phyloP scores from a whole-genome alignment of 202 grass and related monocot genomes.

The Dendrocalamus latiflorus region DNA sequence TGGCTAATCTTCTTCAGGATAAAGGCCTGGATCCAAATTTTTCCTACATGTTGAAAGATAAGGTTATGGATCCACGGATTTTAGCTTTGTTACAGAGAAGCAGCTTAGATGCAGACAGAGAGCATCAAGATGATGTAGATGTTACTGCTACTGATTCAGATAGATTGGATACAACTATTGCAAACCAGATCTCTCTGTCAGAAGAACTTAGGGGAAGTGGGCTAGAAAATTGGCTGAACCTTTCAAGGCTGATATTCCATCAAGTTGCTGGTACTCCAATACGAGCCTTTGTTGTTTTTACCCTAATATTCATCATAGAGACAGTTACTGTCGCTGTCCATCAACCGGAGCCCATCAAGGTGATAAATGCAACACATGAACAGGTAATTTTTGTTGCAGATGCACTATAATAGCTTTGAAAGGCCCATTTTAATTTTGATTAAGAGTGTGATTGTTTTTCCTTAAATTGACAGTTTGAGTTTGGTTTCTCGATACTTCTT shows the following conservation, averaged over 20 bases:
- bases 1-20: too few relatives aligned
- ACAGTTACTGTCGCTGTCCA: conserved; percentile 66
- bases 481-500: conserved; percentile 97
- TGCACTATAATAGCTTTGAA: conserved; percentile 25
- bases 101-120: too few relatives aligned
- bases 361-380: conserved; percentile 95
- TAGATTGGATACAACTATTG: too few relatives aligned
- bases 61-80: too few relatives aligned
- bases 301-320: conserved; percentile 74
- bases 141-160: too few relatives aligned
- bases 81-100: too few relatives aligned
- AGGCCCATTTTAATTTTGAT: neutral
- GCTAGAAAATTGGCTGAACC: conserved; percentile 79
- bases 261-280: conserved; percentile 82
- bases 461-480: conserved; percentile 85
- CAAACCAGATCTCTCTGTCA: too few relatives aligned
- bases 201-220: conserved; percentile 89
- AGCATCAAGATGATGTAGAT: too few relatives aligned
- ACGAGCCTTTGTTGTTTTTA: conserved; percentile 80
- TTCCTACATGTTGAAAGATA: too few relatives aligned
- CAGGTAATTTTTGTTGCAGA: conserved; percentile 53
- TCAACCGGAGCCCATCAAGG: conserved; percentile 69
- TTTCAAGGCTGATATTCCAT: conserved; percentile 85
- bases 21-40: too few relatives aligned
- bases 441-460: neutral